Evolutionary conservation across 768 basidiomycete species (phyloP).

Genomic region (Phallus indusiatus): DNA sequence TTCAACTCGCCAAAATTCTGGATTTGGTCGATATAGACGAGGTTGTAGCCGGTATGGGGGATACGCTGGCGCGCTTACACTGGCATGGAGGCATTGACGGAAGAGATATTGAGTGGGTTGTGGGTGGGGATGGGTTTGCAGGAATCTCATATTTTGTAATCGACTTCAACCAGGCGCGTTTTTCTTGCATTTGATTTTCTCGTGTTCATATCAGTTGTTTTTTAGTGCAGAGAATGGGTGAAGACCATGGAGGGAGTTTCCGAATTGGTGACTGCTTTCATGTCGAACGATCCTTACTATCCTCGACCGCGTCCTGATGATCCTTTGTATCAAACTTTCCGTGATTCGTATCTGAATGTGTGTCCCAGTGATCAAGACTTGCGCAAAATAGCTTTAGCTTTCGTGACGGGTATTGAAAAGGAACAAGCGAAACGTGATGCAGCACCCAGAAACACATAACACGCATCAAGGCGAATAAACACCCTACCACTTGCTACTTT

Average conservation of each 20-base stretch:
- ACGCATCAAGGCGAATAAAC: too few relatives aligned
- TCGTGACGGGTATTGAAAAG: neutral
- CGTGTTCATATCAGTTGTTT: neutral
- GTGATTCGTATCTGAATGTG: conserved; percentile 16
- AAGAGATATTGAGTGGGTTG: conserved; percentile 24
- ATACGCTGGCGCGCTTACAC: conserved; percentile 22
- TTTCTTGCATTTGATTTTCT: neutral
- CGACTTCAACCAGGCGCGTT: conserved; percentile 25
- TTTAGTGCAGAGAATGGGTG: neutral
- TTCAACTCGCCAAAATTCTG: too few relatives aligned
- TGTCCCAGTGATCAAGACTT: conserved; percentile 6
- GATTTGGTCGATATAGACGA: conserved; percentile 13
- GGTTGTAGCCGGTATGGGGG: conserved; percentile 21
- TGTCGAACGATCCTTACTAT: conserved; percentile 25
- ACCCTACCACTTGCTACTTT: too few relatives aligned
- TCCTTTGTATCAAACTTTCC: conserved; percentile 18
- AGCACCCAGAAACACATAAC: too few relatives aligned
- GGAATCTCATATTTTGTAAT: conserved; percentile 17
- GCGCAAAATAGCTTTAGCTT: neutral
- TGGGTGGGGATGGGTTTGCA: conserved; percentile 18
- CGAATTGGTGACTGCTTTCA: conserved; percentile 12
- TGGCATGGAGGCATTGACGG: conserved; percentile 18
- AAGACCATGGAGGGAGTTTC: neutral
- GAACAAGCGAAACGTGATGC: neutral
- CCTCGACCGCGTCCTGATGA: conserved; percentile 18